Percentiles rank a stretch among this genome's conserved stretches.
Evolutionary conservation across 1,284 basidiomycete genomes (phyloP).

Genomic region (Blastosporella zonata): DNA sequence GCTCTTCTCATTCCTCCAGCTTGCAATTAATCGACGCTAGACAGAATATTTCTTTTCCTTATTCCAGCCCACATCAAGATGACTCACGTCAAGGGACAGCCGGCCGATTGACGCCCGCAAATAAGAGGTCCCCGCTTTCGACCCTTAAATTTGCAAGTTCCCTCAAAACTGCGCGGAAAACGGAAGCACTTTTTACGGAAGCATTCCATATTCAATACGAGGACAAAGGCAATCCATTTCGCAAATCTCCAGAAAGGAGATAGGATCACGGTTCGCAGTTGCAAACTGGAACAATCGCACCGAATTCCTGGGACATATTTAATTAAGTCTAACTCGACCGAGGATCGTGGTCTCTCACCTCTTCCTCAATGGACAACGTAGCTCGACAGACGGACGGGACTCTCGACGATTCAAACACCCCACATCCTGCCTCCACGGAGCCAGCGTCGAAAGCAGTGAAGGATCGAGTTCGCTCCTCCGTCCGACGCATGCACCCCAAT

Average conservation of each 20-base stretch:
- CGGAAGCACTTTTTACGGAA: neutral
- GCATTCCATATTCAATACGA: too few relatives aligned
- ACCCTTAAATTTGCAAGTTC: neutral
- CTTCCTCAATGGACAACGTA: neutral
- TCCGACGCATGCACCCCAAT: conserved; percentile 56
- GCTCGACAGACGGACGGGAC: neutral
- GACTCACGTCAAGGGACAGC: neutral
- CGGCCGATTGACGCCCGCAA: neutral
- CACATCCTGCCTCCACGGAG: conserved; percentile 3
- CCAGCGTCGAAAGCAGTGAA: neutral
- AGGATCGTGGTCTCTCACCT: neutral
- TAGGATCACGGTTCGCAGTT: neutral
- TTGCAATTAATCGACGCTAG: neutral
- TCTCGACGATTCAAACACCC: neutral
- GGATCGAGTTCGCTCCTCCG: neutral
- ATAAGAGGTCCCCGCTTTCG: too few relatives aligned
- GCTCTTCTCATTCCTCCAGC: neutral
- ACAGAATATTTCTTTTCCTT: neutral
- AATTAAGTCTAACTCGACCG: neutral
- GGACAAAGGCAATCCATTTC: neutral
- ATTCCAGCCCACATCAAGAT: neutral
- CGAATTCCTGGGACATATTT: neutral
- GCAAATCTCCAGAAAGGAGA: conserved; percentile 2
- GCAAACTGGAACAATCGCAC: neutral
- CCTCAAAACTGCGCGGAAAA: neutral